phyloP scores from a whole-genome alignment of 768 basidiomycete genomes.

The Kwoniella newhampshirensis region DNA sequence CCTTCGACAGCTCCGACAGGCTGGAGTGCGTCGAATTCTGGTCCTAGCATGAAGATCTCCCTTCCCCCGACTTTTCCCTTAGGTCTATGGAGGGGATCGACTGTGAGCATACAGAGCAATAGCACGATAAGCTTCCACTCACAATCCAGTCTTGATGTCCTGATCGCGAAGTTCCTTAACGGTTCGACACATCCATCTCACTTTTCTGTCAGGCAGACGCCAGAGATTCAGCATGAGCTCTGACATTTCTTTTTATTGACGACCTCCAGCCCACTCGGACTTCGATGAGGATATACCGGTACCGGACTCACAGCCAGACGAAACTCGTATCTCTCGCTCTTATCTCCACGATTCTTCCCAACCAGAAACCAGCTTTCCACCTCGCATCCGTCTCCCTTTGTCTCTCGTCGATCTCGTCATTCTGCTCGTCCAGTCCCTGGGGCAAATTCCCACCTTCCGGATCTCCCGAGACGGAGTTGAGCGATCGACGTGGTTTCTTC shows the following conservation, averaged over 20 bases:
- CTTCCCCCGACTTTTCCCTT: conserved; percentile 10
- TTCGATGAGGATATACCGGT: too few species aligned
- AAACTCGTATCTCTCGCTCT: conserved; percentile 20
- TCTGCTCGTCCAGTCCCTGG: too few species aligned
- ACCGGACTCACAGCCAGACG: conserved; percentile 30
- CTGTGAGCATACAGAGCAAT: background rate
- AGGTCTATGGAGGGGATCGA: conserved; percentile 7
- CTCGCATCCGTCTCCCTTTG: background rate
- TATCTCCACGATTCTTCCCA: conserved; percentile 25
- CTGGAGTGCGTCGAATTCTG: conserved; percentile 16
- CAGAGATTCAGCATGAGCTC: background rate
- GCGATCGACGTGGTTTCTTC: background rate
- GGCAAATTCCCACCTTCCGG: background rate
- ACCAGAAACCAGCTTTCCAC: conserved; percentile 14
- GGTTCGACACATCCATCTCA: conserved; percentile 25
- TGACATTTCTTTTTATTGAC: too few species aligned
- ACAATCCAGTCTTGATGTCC: conserved; percentile 10
- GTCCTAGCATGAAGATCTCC: conserved; percentile 19
- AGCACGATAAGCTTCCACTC: conserved; percentile 2
- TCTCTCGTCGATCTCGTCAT: background rate
- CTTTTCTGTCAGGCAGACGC: conserved; percentile 8
- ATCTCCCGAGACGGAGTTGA: background rate
- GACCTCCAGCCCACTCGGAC: too few species aligned
- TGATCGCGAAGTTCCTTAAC: conserved; percentile 12
- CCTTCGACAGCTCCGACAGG: conserved; percentile 24